Base-by-base conservation (phyloP, 805 yeast species). In the Spathaspora gorwiae region DNA sequence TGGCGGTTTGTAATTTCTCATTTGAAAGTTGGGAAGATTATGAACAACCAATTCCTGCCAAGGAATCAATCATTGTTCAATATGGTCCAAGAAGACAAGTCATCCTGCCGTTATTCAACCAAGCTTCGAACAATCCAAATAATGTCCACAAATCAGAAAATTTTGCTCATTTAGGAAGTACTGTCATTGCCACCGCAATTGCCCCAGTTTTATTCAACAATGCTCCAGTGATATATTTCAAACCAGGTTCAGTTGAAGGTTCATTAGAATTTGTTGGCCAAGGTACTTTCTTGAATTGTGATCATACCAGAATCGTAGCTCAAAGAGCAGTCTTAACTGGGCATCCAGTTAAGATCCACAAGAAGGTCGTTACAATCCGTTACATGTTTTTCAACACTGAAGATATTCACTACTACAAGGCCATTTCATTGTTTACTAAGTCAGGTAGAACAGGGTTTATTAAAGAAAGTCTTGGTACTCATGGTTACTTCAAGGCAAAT, bases 351-450 rank as follows among this genome's bases (percentile, higher is more conserved):
- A 94, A 90, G 73, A 90, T 94, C 56, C 97, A 95, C 74, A 92
- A 88, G 70, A 80, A 77, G 48, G 87, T 90, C 35, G 88, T 94
- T 51, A 94, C 99, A 2, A 78, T 94, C 47, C 83, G 98, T 54
- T 94, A 90, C 78, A 94, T 94, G 99, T 94, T 94, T 75, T 92
- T 92, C 82, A 88, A 84, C 59, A 70, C 87, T 9, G 88, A 86
- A 40, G 99, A 94, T 62, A 86, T 95, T 53, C 79, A 79, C 53
- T 87, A 87, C 80, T 94, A 84, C 78, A 87, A 87, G 68, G 84
- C 90, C 5, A 85, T 94, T 54, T 98, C 98, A 37, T 70, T 94
- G 49, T 94, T 89, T 66, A 90, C 98, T 36, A 89, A 87, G 64
- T 77, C 83, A 56, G 99, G 99, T 42, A 82, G 97, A 65, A 76